Conservation (phyloP, 2,329 filamentous ascomycete species). For the Anisogramma anomala region DNA sequence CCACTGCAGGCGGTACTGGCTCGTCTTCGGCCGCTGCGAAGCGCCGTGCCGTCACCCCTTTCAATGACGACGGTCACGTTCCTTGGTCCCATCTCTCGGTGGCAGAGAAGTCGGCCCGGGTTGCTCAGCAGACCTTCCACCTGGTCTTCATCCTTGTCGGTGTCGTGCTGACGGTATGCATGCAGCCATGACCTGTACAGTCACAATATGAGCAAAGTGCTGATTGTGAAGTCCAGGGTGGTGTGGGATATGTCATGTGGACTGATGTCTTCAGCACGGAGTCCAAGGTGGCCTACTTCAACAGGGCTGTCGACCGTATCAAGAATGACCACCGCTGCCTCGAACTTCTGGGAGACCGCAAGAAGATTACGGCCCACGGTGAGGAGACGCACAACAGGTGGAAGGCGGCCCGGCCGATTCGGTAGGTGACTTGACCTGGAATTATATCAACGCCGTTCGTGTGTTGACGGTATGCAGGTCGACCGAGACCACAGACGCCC, state of each 20-base stretch:
- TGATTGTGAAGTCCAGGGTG: slow-evolving; percentile 38
- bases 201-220: background rate
- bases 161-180: slow-evolving; percentile 57
- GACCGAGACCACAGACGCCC: slow-evolving; percentile 54
- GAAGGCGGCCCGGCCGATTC: slow-evolving; percentile 53
- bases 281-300: slow-evolving; percentile 80
- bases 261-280: slow-evolving; percentile 73
- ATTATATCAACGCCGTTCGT: background rate
- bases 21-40: slow-evolving; percentile 31
- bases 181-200: slow-evolving; percentile 6
- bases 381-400: slow-evolving; percentile 74
- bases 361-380: slow-evolving; percentile 69
- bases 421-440: slow-evolving; percentile 32
- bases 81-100: slow-evolving; percentile 67
- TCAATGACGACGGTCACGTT: slow-evolving; percentile 75
- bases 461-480: slow-evolving; percentile 36
- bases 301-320: slow-evolving; percentile 70
- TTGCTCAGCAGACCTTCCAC: slow-evolving; percentile 86
- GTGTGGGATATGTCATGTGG: slow-evolving; percentile 69
- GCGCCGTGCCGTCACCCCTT: slow-evolving; percentile 64
- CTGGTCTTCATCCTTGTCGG: slow-evolving; percentile 67
- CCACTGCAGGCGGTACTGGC: slow-evolving; percentile 29
- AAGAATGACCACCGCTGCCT: slow-evolving; percentile 60
- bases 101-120: slow-evolving; percentile 68
- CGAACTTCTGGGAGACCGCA: slow-evolving; percentile 61